These are phyloP conservation scores for Chaetomidium leptoderma DNA, from an alignment of 495 filamentous ascomycete genomes.

Conservation along the genomic window DNA sequence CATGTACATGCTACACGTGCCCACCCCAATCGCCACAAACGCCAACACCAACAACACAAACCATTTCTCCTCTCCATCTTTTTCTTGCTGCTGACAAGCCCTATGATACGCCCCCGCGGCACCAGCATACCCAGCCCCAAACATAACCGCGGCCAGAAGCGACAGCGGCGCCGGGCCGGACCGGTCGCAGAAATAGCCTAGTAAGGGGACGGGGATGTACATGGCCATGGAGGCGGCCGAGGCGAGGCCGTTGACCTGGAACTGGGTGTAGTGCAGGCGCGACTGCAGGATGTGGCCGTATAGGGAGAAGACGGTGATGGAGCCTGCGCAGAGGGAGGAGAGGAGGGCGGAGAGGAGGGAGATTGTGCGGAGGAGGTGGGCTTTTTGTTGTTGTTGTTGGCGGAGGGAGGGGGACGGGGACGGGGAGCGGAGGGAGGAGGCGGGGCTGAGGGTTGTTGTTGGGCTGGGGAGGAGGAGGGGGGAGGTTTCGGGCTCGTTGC, in stretches of 20 bases:
- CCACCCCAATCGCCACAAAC: conserved; percentile 75
- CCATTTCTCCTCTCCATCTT: conserved; percentile 45
- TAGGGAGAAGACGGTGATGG: conserved; percentile 81
- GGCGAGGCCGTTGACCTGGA: conserved; percentile 83
- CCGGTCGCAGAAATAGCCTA: conserved; percentile 87
- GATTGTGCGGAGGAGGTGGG: conserved; percentile 32
- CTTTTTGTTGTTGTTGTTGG: not conserved
- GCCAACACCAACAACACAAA: conserved; percentile 79
- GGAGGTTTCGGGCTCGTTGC: conserved; percentile 28
- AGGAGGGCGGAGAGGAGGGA: conserved; percentile 42
- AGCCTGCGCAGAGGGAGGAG: conserved; percentile 69
- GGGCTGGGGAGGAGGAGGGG: conserved; percentile 34
- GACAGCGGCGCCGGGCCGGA: conserved; percentile 72
- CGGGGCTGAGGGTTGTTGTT: conserved; percentile 31
- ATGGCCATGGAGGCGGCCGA: conserved; percentile 79
- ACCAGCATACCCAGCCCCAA: conserved; percentile 75
- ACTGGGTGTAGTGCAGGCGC: conserved; percentile 77
- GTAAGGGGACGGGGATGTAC: conserved; percentile 84
- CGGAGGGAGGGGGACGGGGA: conserved; percentile 24
- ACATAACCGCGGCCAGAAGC: conserved; percentile 63
- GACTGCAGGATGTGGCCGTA: conserved; percentile 86
- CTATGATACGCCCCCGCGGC: conserved; percentile 71
- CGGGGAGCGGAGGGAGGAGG: conserved; percentile 34
- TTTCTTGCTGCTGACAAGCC: conserved; percentile 4
- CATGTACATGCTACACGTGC: conserved; percentile 82